A percentile compares a stretch with the other conserved stretches of the same genome.
Conservation (phyloP, 2,329 filamentous ascomycete species). For the Exophiala phaeomuriformis region DNA sequence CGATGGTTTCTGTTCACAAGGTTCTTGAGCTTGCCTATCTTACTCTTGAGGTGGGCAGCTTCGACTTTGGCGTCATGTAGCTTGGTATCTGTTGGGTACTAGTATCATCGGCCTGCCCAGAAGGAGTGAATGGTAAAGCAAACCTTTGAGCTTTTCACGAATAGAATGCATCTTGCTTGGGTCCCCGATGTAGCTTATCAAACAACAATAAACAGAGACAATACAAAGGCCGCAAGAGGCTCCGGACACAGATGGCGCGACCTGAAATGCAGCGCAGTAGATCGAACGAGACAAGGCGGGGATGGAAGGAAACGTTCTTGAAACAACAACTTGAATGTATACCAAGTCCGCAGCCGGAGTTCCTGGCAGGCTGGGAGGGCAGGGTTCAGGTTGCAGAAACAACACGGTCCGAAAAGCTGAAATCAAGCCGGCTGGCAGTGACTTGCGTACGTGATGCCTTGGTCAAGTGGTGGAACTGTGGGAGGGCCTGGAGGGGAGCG, state of each 20-base stretch:
- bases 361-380: neutral
- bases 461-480: neutral
- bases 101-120: slow-evolving; percentile 6
- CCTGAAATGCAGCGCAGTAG: no score
- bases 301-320: neutral
- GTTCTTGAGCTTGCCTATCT: slow-evolving; percentile 58
- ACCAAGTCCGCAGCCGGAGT: neutral
- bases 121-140: neutral
- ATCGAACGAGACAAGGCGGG: neutral
- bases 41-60: slow-evolving; percentile 54
- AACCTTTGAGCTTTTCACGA: slow-evolving; percentile 27
- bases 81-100: slow-evolving; percentile 30
- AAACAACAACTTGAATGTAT: neutral
- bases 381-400: neutral
- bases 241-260: no score
- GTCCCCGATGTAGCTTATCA: neutral
- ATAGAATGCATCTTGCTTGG: slow-evolving; percentile 21
- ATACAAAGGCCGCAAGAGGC: no score
- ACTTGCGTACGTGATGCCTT: neutral
- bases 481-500: neutral
- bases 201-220: no score
- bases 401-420: neutral
- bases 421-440: neutral
- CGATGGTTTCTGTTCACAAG: slow-evolving; percentile 79
- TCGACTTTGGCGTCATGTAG: slow-evolving; percentile 43